Evolutionary conservation across 495 filamentous ascomycete genomes (phyloP).

Genomic region (Talaromyces adpressus): DNA sequence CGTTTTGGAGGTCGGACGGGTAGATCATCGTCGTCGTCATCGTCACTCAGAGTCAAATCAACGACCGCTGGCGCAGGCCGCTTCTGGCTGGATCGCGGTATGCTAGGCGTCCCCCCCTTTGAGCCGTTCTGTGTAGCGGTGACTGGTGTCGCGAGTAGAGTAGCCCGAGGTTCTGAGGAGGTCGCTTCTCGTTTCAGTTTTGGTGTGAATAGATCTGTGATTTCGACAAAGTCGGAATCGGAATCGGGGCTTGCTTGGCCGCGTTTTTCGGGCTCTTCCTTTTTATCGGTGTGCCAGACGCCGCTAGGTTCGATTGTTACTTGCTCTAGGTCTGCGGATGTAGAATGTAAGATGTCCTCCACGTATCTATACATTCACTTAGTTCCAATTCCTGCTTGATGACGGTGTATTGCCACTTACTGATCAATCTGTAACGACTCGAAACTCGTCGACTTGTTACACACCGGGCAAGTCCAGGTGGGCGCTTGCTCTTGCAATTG

Average conservation of each 20-base stretch:
- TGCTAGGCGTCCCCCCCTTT: conserved; percentile 35
- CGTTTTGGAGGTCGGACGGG: conserved; percentile 51
- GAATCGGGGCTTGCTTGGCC: conserved; percentile 43
- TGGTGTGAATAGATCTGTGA: conserved; percentile 46
- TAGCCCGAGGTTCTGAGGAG: conserved; percentile 17
- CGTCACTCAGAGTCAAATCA: conserved; percentile 70
- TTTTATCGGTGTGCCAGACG: conserved; percentile 55
- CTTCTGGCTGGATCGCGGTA: conserved; percentile 46
- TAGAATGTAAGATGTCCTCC: conserved; percentile 70
- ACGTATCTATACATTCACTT: conserved; percentile 62
- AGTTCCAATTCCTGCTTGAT: background rate
- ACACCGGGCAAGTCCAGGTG: conserved; percentile 90
- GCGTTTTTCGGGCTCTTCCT: conserved; percentile 26
- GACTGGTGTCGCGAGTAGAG: conserved; percentile 41
- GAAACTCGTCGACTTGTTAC: conserved; percentile 75
- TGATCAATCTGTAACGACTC: conserved; percentile 80
- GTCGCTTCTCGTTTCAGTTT: conserved; percentile 39
- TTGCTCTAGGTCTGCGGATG: conserved; percentile 63
- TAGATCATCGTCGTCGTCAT: conserved; percentile 49
- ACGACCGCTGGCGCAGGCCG: conserved; percentile 60
- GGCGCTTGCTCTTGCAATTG: conserved; percentile 93
- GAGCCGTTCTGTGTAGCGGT: conserved; percentile 47
- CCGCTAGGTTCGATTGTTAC: conserved; percentile 88
- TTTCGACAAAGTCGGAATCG: conserved; percentile 64
- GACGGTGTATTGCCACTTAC: conserved; percentile 38